A percentile compares a stretch with the other conserved stretches of the same genome.
Evolutionary conservation across 179 eudicot species (phyloP).

Genomic region (Patellifolia procumbens): DNA sequence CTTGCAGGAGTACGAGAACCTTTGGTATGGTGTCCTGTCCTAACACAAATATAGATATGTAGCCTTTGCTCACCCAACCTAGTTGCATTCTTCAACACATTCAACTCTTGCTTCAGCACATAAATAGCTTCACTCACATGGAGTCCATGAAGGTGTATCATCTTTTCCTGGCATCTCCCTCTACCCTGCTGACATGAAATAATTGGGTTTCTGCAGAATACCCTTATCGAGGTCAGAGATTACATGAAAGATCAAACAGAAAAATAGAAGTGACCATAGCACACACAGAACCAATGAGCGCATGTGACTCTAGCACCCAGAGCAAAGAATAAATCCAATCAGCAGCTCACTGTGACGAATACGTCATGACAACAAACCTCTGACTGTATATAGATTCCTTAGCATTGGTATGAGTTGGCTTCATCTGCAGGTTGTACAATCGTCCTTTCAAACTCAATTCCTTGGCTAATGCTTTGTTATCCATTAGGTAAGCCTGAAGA

Average conservation of each 20-base stretch:
- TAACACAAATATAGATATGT: slow-evolving; percentile 78
- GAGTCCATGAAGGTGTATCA: slow-evolving; percentile 92
- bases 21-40: slow-evolving; percentile 93
- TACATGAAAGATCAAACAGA: slow-evolving; percentile 5
- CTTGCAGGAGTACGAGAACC: slow-evolving; percentile 88
- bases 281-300: neutral
- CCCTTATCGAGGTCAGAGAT: slow-evolving; percentile 14
- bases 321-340: neutral
- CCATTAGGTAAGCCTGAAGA: slow-evolving; percentile 78
- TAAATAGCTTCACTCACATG: slow-evolving; percentile 86
- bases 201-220: slow-evolving; percentile 63
- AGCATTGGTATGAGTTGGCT: slow-evolving; percentile 89
- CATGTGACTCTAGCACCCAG: neutral
- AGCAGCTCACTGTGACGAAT: slow-evolving; percentile 6
- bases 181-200: slow-evolving; percentile 48
- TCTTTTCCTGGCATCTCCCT: slow-evolving; percentile 66
- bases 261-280: neutral
- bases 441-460: slow-evolving; percentile 91
- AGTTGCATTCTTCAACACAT: slow-evolving; percentile 60
- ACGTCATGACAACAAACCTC: slow-evolving; percentile 54
- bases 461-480: slow-evolving; percentile 91
- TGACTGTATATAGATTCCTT: slow-evolving; percentile 84
- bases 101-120: slow-evolving; percentile 71
- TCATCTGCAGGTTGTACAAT: slow-evolving; percentile 89
- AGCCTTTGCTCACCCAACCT: slow-evolving; percentile 65